Evolutionary conservation across 352 stramenopile species (phyloP).

Genomic region (Pythium folliculosum): DNA sequence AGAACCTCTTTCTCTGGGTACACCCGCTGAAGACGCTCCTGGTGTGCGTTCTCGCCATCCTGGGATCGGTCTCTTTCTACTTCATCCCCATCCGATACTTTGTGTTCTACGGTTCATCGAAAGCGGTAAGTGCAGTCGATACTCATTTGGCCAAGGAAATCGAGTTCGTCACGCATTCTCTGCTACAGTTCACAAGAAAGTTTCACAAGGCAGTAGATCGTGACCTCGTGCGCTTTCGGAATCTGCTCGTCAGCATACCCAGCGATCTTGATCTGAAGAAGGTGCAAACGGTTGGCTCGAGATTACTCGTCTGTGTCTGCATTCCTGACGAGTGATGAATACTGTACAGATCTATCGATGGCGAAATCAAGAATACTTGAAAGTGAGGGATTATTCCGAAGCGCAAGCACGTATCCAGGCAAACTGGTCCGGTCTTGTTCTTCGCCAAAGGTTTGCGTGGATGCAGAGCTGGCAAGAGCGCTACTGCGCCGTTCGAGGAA

Average conservation of each 20-base stretch:
- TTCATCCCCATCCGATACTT: conserved; percentile 34
- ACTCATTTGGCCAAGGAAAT: no score
- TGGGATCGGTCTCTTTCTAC: conserved; percentile 25
- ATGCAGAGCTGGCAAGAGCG: conserved; percentile 26
- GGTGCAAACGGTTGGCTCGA: neutral
- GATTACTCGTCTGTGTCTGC: neutral
- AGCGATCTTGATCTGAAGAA: conserved; percentile 39
- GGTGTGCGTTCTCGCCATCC: conserved; percentile 14
- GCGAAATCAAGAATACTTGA: conserved; percentile 38
- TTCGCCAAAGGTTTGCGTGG: conserved; percentile 21
- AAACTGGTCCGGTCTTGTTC: conserved; percentile 36
- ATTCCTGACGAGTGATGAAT: neutral
- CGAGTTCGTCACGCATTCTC: neutral
- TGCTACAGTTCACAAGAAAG: conserved; percentile 35
- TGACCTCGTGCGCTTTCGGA: conserved; percentile 34
- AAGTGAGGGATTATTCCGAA: conserved; percentile 35
- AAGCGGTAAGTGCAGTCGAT: conserved; percentile 24
- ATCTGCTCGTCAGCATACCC: conserved; percentile 38
- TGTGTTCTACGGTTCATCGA: conserved; percentile 31
- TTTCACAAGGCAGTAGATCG: conserved; percentile 36
- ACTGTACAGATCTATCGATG: conserved; percentile 34
- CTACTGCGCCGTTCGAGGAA: conserved; percentile 35
- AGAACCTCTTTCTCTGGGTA: conserved; percentile 45
- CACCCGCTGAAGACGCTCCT: conserved; percentile 43
- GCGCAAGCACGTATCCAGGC: conserved; percentile 38